Base-by-base conservation (phyloP, 2,329 filamentous ascomycete genomes). In the Rhinocladiella similis region DNA sequence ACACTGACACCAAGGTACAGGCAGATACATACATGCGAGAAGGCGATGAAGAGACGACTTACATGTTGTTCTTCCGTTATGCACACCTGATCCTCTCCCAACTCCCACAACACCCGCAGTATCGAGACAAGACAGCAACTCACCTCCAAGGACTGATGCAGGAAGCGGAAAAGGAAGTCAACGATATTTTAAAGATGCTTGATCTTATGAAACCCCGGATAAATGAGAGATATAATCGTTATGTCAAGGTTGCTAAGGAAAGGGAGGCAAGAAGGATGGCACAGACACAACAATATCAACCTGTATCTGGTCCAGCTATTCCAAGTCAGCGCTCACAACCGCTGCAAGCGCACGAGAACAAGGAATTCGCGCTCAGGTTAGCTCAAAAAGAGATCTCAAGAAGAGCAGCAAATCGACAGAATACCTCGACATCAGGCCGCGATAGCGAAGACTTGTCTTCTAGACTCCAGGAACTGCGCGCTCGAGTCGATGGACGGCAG, bases 11-110 rank as follows among this genome's bases (percentile, higher is more conserved):
- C 39, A 45, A 20, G 53, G 33, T 53, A 12, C 68, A 97, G 90
- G 92, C 91, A 18, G 81, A 84, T 50, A 90, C 93, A 65, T 96
- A 96, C 69, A 82, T 94, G 67, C 82, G 83, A 41, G 93, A 97
- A 72, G 87, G 88, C 67, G 92, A 97, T 73, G 85, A 91, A 62
- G 85, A 91, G 66, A 88, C 94, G 68, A 90, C 93, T 3, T 99
- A 96, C 72, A 82, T 97, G 53, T 85, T 97, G 57, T 83, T 96
- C n/a, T 90, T 94, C 70, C 86, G 94, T 65, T 91, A 96, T 74
- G 91, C 91, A 9, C 82, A 87, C 51, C 84, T 99, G n/a, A 83
- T 96, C 20, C 77, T 96, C 25, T 83, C 90, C 5, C 82, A 88
- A 52, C 79, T 99, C 7, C 80, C 83, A 0, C 81, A 77, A 1